These are phyloP conservation scores for Emmonsia crescens DNA, from an alignment of 2,329 filamentous ascomycete species.

Conservation along the genomic window DNA sequence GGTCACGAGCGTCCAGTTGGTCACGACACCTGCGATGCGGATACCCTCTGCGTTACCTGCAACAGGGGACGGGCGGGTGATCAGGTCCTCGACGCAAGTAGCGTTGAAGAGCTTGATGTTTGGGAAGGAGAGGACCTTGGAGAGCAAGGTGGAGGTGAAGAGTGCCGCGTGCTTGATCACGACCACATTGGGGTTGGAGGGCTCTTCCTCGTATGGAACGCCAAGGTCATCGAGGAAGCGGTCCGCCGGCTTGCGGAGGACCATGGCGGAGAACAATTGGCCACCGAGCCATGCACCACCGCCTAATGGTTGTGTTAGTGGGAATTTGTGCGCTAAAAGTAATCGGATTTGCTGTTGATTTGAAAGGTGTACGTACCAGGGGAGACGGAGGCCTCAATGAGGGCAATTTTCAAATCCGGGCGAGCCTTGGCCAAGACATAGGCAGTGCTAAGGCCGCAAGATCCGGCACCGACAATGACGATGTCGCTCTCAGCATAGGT, in stretches of 20 bases:
- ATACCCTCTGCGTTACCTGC: slow-evolving; percentile 42
- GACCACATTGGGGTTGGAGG: slow-evolving; percentile 74
- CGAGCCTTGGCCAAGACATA: slow-evolving; percentile 75
- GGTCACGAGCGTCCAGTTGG: slow-evolving; percentile 87
- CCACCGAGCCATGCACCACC: slow-evolving; percentile 89
- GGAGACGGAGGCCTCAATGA: slow-evolving; percentile 78
- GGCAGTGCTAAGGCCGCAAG: slow-evolving; percentile 73
- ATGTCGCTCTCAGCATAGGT: slow-evolving; percentile 84
- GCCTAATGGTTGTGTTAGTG: slow-evolving; percentile 33
- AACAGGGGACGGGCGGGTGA: slow-evolving; percentile 56
- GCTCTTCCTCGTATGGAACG: slow-evolving; percentile 79
- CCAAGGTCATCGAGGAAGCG: slow-evolving; percentile 71
- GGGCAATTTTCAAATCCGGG: slow-evolving; percentile 82
- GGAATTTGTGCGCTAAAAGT: background rate
- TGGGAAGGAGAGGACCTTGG: slow-evolving; percentile 70
- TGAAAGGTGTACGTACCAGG: slow-evolving; percentile 41
- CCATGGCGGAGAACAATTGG: slow-evolving; percentile 90
- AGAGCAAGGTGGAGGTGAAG: slow-evolving; percentile 80
- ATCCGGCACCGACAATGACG: slow-evolving; percentile 84
- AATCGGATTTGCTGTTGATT: background rate
- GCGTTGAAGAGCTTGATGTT: slow-evolving; percentile 97
- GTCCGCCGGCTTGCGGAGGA: slow-evolving; percentile 88
- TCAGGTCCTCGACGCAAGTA: slow-evolving; percentile 82
- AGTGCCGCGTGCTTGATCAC: slow-evolving; percentile 90
- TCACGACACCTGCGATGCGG: slow-evolving; percentile 78